Evolutionary conservation across 2,329 filamentous ascomycete genomes (phyloP), one percentile per base, ranked within the genome.

Genomic region (Ramichloridium luteum): DNA sequence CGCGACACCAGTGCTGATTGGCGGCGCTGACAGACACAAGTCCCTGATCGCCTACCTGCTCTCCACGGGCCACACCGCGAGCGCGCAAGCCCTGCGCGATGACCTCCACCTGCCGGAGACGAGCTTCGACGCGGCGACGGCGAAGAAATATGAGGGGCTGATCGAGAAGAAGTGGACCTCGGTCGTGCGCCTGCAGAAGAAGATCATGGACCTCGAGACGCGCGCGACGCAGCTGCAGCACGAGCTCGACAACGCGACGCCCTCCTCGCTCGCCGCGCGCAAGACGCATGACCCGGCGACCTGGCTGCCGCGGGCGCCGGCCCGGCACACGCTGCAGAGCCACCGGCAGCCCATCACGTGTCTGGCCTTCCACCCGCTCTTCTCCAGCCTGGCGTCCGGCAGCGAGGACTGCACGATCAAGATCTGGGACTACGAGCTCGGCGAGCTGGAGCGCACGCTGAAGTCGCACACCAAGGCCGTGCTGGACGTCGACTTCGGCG

Each of bases 121-220:
- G 29, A 67, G 62, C 28, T 86, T 92, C 49, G 84, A 93, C 54
- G 68, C 80, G 40, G 70, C 72, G 12, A 93, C 83, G 13, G 71
- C 78, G 31, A 93, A 93, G 65, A 93, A 93, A 61, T 96, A 94
- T 62, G 85, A 93, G 59, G 81, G 82, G 2, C 61, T 96, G 16
- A 61, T 96, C 45, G 88, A 96, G 68, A 94, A 93, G 72, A 96
- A 96, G 66, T 96, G 88, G 88, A 96, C 88, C 13, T 90, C 84
- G 49, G 80, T 96, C 16, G 85, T 94, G 49, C 72, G 88, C 39
- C 60, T 96, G 57, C 88, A 96, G 61, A 94, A 93, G 61, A 96
- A 93, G 80, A 92, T 94, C 51, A 84, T 94, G 75, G 88, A 96
- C 43, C 72, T 94, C 12, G 88, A 94, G 60, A 72, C 79, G 34